phyloP scores from a whole-genome alignment of 495 filamentous ascomycete species.

The Aspergillus cavernicola region DNA sequence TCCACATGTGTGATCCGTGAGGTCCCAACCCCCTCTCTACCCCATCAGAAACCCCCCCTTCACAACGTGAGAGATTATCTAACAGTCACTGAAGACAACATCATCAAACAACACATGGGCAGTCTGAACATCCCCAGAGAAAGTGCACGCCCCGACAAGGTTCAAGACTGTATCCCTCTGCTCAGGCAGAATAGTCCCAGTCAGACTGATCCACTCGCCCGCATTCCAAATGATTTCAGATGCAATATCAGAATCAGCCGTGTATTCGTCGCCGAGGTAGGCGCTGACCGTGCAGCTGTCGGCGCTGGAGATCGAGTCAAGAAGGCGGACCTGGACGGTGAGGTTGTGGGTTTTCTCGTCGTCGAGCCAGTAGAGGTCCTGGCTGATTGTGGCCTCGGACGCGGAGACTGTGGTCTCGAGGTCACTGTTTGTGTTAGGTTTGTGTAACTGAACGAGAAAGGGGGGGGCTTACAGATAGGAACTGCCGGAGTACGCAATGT shows the following conservation, averaged over 20 bases:
- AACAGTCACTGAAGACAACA: background rate
- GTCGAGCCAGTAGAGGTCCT: conserved; percentile 6
- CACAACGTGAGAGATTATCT: too few species aligned
- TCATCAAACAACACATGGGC: background rate
- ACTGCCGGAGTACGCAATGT: background rate
- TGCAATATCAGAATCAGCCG: background rate
- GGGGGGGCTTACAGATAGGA: background rate
- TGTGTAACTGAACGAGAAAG: background rate
- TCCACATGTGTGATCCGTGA: too few species aligned
- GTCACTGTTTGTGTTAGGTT: background rate
- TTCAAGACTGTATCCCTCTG: background rate
- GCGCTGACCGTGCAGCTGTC: background rate
- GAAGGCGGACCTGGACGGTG: background rate
- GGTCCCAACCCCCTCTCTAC: too few species aligned
- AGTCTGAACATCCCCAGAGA: background rate
- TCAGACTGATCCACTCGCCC: background rate
- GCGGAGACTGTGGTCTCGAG: background rate
- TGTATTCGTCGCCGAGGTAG: background rate
- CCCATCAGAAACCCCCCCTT: too few species aligned
- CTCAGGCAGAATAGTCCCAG: background rate
- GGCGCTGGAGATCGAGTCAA: background rate
- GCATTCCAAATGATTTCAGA: background rate
- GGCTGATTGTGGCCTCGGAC: background rate
- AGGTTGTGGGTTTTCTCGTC: background rate
- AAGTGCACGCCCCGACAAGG: background rate